phyloP scores from a whole-genome alignment of 2,329 filamentous ascomycete genomes.

The Trichoderma afroharzianum region DNA sequence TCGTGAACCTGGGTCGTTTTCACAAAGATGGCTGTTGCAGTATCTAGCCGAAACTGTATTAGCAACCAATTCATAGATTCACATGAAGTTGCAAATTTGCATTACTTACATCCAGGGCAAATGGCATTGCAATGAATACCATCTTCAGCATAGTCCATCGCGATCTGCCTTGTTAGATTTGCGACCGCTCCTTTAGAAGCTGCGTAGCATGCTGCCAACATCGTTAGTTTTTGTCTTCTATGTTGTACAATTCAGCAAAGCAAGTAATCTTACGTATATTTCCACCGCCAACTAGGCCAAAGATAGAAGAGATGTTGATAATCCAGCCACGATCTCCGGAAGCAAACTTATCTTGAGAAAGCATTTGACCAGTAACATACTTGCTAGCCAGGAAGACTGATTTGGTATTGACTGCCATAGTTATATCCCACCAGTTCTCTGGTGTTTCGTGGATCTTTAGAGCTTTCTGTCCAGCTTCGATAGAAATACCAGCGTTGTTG shows the following conservation, averaged over 20 bases:
- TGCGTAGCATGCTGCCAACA: conserved; percentile 36
- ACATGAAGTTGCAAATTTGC: background rate
- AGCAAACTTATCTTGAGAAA: conserved; percentile 40
- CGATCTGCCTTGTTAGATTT: conserved; percentile 46
- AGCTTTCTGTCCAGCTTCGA: conserved; percentile 33
- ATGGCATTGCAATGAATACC: conserved; percentile 52
- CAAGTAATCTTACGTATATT: conserved; percentile 23
- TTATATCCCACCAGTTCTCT: conserved; percentile 43
- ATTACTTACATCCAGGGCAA: conserved; percentile 43
- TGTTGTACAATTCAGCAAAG: background rate
- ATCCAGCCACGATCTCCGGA: conserved; percentile 46
- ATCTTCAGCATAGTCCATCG: conserved; percentile 45
- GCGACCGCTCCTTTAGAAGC: conserved; percentile 49
- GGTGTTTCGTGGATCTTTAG: conserved; percentile 43
- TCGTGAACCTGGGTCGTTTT: conserved; percentile 22
- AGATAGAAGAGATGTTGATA: conserved; percentile 45
- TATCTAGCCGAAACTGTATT: conserved; percentile 19
- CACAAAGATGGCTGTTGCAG: conserved; percentile 27
- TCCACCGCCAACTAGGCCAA: conserved; percentile 35
- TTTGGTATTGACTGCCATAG: conserved; percentile 36
- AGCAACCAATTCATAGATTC: background rate
- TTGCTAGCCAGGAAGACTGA: conserved; percentile 42
- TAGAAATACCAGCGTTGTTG: conserved; percentile 43
- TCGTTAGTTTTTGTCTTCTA: background rate
- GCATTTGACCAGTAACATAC: conserved; percentile 46